These are phyloP conservation scores for Myxozyma mucilagina DNA, from an alignment of 805 yeast genomes.

Conservation along the genomic window DNA sequence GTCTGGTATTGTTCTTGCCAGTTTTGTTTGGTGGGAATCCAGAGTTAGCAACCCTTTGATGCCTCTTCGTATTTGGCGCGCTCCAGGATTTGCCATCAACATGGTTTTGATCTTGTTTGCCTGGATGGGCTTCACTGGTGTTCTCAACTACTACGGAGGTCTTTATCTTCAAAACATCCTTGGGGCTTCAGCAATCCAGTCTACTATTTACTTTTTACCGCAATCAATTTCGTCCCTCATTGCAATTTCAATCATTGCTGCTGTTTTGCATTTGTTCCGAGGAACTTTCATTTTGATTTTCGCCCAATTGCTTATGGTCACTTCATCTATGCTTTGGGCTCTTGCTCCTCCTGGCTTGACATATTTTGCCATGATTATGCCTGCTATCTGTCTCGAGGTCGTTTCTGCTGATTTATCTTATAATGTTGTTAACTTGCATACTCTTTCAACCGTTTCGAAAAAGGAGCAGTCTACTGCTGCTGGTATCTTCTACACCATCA, in stretches of 20 bases:
- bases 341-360: slow-evolving; percentile 41
- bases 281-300: slow-evolving; percentile 44
- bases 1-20: slow-evolving; percentile 39
- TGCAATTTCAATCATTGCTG: slow-evolving; percentile 49
- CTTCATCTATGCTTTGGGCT: slow-evolving; percentile 47
- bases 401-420: slow-evolving; percentile 52
- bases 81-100: slow-evolving; percentile 44
- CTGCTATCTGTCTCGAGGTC: slow-evolving; percentile 46
- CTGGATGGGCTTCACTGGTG: slow-evolving; percentile 50
- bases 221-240: slow-evolving; percentile 47
- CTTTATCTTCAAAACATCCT: slow-evolving; percentile 48
- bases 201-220: slow-evolving; percentile 49
- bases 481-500: slow-evolving; percentile 50
- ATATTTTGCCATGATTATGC: slow-evolving; percentile 51
- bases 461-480: slow-evolving; percentile 50
- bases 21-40: slow-evolving; percentile 45
- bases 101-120: slow-evolving; percentile 44
- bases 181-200: slow-evolving; percentile 44
- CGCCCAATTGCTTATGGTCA: slow-evolving; percentile 44
- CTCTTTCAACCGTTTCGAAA: slow-evolving; percentile 46
- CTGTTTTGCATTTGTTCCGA: slow-evolving; percentile 49
- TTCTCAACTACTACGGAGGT: slow-evolving; percentile 44
- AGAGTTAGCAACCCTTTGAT: slow-evolving; percentile 49
- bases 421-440: slow-evolving; percentile 49
- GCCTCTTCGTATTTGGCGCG: slow-evolving; percentile 50